Base-by-base conservation (phyloP, 352 stramenopile species). In the Pythium insidiosum region DNA sequence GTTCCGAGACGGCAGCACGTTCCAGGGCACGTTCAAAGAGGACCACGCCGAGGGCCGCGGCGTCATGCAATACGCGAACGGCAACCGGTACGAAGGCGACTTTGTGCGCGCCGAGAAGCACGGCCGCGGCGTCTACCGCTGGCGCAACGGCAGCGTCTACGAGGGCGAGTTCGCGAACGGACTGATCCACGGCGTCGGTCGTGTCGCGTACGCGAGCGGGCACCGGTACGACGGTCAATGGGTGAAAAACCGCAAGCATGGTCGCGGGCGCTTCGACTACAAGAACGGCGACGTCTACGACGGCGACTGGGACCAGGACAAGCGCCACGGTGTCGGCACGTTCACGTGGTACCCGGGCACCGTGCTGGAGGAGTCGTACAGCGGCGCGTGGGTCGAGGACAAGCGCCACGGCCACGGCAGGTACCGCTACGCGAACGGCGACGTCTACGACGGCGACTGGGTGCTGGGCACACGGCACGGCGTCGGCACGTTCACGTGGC, bases 241-340 rank as follows among this genome's bases (percentile, higher is more conserved):
- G 77, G 23, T 49, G 15, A 19, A 66, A 19, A 84, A 89, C 59
- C 80, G 72, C 43, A 84, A 83, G 31, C 58, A 96, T 33, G 91
- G 91, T 0, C 56, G 69, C 6, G 90, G 91, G 1, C 71, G 45
- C 10, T 95, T 95, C 39, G 38, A 43, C 6, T 95, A 88, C 44
- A 62, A 65, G 9, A 95, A 93, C 50, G 84, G 82, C 5, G 83
- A 96, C 50, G 58, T 74, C 13, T 95, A 94, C 34, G 48, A 70
- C 1, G 86, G 84, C 13, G 69, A 84, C 6, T 93, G 80, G 80
- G 36, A 45, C 11, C 37, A 62, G 23, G 79, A 92, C 41, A 61
- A 60, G 7, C 66, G 73, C 5, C 61, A 90, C 26, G 77, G 78
- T 0, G 29, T 40, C 1, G 77, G 79, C 2, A 73, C 28, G 6